Evolutionary conservation across 257 asterid species (phyloP).

Genomic region (Echium plantagineum): DNA sequence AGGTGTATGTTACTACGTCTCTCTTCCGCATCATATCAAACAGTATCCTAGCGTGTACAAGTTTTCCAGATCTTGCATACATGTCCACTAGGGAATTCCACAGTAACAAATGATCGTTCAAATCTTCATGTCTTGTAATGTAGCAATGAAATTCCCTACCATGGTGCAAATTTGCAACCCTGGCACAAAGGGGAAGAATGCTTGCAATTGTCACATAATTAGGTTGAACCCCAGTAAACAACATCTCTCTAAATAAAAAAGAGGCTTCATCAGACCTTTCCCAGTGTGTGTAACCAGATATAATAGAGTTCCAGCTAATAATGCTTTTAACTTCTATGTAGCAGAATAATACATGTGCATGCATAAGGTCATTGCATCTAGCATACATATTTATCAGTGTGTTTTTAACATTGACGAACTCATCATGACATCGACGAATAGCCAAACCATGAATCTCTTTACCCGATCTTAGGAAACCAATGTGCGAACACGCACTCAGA

Average conservation of each 20-base stretch:
- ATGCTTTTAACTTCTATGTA: conserved; percentile 31
- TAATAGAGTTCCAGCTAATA: conserved; percentile 75
- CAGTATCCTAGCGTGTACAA: conserved; percentile 48
- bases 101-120: conserved; percentile 34
- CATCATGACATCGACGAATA: conserved; percentile 34
- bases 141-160: conserved; percentile 81
- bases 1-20: conserved; percentile 81
- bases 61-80: conserved; percentile 77
- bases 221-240: conserved; percentile 42
- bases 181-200: conserved; percentile 77
- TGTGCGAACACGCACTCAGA: conserved; percentile 69
- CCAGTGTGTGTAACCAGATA: conserved; percentile 56
- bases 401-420: conserved; percentile 42
- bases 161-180: conserved; percentile 60
- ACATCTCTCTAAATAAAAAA: conserved; percentile 51
- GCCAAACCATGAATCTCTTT: conserved; percentile 72
- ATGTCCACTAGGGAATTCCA: conserved; percentile 77
- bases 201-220: conserved; percentile 69
- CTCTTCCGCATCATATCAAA: conserved; percentile 48
- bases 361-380: conserved; percentile 55
- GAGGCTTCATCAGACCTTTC: conserved; percentile 55
- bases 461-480: conserved; percentile 40
- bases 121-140: conserved; percentile 37
- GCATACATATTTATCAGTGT: conserved; percentile 67
- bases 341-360: conserved; percentile 45